Base-by-base conservation (phyloP, 2,329 filamentous ascomycete genomes). In the Ilyonectria sp. region DNA sequence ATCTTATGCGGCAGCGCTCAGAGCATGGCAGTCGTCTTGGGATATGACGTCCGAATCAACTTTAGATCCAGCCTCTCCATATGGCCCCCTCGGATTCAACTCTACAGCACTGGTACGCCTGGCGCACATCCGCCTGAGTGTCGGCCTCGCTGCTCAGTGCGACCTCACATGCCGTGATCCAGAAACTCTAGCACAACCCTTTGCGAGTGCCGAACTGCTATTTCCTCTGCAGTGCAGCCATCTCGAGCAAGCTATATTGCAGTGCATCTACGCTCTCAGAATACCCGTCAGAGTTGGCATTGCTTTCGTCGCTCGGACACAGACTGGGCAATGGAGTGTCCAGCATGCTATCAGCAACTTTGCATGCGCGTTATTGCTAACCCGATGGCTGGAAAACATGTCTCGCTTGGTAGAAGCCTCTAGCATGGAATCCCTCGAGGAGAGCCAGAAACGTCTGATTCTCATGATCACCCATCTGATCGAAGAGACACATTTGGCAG, bases 301-400 rank as follows among this genome's bases (percentile, higher is more conserved):
- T 57, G 82, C 84, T 56, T 86, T 86, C 57, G 85, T 88, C 44
- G 85, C 86, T 4, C 80, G 81, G 52, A 86, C 83, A 1, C 85
- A 87, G 71, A 86, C 85, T 1, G 84, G 86, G 60, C 85, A 86
- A 72, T 88, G 86, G 86, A 85, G 83, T 43, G 85, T 88, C 31
- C 85, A 87, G 70, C 86, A 88, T 70, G 85, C 85, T 1, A 77
- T 88, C 6, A 87, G 85, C 75, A 86, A 84, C 65, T 75, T 88
- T 17, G 86, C 87, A 70, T 88, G 86, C 62, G 86, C 86, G 1
- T 71, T 85, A 1, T 67, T 86, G 5, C 75, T 86, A 1, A 81
- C 77, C 50, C 81, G 83, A 63, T 86, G 84, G 84, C 76, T 82
- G 2, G 73, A 60, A 35, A 70, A 57, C 35, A 57, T 75, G 23